Conservation (phyloP, 495 filamentous ascomycete species). For the Podospora pseudocomata region DNA sequence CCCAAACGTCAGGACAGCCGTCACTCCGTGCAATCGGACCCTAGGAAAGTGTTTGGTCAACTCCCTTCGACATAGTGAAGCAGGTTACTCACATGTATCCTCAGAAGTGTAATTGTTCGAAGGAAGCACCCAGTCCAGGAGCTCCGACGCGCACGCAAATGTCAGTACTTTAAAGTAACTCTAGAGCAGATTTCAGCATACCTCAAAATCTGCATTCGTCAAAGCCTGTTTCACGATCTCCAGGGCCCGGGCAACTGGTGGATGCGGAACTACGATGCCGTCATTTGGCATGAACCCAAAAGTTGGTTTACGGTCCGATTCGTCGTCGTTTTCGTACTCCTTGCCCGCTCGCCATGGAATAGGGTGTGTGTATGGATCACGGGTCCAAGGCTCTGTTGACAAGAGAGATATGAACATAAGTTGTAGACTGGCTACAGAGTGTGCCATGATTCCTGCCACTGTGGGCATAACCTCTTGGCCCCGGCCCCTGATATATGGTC, state of each 20-base stretch:
- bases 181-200: too few species aligned
- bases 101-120: not conserved
- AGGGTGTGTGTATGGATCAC: not conserved
- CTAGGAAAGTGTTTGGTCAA: not conserved
- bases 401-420: slow-evolving; percentile 54
- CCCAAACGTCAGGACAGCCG: not conserved
- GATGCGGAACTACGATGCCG: not conserved
- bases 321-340: not conserved
- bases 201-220: too few species aligned
- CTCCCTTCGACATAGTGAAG: not conserved
- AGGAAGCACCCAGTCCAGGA: not conserved
- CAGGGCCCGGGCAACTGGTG: not conserved
- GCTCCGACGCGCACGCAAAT: not conserved
- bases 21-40: not conserved
- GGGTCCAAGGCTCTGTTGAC: not conserved
- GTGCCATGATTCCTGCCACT: slow-evolving; percentile 30
- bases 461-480: slow-evolving; percentile 59
- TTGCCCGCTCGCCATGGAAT: not conserved
- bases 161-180: too few species aligned
- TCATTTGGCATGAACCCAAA: slow-evolving; percentile 1
- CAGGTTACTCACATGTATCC: not conserved
- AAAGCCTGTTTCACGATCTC: not conserved
- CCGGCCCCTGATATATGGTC: not conserved
- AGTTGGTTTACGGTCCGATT: not conserved
- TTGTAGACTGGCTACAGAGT: slow-evolving; percentile 42